A percentile compares a stretch with the other conserved stretches of the same genome.
Evolutionary conservation across 2,329 filamentous ascomycete species (phyloP).

Genomic region (Diplodia seriata): DNA sequence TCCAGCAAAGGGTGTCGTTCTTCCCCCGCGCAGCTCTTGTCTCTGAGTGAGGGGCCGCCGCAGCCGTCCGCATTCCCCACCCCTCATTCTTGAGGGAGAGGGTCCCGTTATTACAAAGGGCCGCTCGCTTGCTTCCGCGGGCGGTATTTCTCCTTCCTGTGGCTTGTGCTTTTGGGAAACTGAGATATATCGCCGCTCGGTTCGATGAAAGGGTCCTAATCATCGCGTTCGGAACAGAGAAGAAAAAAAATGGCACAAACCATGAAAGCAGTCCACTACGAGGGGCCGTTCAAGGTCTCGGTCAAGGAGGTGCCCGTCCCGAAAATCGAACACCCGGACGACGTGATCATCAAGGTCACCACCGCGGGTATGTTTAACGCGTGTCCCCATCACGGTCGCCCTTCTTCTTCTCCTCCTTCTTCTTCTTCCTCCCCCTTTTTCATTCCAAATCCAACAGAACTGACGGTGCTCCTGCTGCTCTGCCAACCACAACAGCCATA

Average conservation of each 20-base stretch:
- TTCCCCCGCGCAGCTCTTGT: not conserved
- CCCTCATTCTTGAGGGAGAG: not conserved
- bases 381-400: not conserved
- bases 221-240: not conserved
- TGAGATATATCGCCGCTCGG: not conserved
- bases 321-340: constrained; percentile 68
- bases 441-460: not conserved
- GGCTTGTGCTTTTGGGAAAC: not conserved
- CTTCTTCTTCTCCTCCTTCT: not conserved
- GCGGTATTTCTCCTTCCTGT: too few species aligned
- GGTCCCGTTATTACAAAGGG: not conserved
- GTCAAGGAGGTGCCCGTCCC: constrained; percentile 66
- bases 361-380: constrained; percentile 57
- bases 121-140: not conserved
- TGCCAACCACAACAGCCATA: constrained; percentile 50
- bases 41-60: not conserved
- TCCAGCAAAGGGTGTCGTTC: not conserved
- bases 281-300: constrained; percentile 67
- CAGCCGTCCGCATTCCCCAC: not conserved
- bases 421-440: not conserved
- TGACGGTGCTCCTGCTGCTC: constrained; percentile 10
- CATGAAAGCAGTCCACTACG: constrained; percentile 70
- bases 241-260: constrained; percentile 40
- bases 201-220: not conserved
- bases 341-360: constrained; percentile 70